Conservation (phyloP, 257 asterid genomes). For the Lycium ferocissimum region DNA sequence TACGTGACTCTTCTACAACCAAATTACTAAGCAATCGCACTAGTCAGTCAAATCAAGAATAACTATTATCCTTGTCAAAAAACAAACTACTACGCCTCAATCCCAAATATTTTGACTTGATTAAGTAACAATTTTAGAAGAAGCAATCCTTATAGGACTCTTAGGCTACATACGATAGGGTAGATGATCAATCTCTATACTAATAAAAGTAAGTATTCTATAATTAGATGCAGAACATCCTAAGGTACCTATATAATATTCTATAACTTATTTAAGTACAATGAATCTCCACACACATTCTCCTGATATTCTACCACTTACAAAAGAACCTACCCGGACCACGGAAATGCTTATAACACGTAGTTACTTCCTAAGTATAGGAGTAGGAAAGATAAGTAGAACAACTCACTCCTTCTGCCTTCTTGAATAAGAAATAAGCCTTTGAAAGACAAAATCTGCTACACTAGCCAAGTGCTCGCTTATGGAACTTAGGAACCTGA, state of each 20-base stretch:
- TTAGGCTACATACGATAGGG: constrained; percentile 1
- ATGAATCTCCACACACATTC: neutral
- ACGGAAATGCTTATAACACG: constrained; percentile 6
- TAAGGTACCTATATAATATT: neutral
- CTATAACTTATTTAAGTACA: neutral
- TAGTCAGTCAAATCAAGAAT: neutral
- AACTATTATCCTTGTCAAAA: neutral
- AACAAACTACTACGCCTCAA: neutral
- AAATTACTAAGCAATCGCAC: neutral
- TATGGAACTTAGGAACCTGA: constrained; percentile 79
- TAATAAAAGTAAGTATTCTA: constrained; percentile 7
- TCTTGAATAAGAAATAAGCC: constrained; percentile 56
- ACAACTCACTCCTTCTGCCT: constrained; percentile 66
- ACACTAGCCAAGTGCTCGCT: constrained; percentile 78
- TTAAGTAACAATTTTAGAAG: neutral
- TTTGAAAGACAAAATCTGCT: constrained; percentile 65
- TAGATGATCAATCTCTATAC: constrained; percentile 1
- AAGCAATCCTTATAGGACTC: neutral
- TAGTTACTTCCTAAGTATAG: neutral
- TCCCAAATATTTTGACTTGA: constrained; percentile 7
- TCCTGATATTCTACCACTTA: neutral
- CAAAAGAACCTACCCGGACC: neutral
- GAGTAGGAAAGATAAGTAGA: constrained; percentile 23
- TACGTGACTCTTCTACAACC: constrained; percentile 3
- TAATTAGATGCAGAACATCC: neutral